Evolutionary conservation across 306 rosid genomes (phyloP).

Genomic region (Begonia loranthoides): DNA sequence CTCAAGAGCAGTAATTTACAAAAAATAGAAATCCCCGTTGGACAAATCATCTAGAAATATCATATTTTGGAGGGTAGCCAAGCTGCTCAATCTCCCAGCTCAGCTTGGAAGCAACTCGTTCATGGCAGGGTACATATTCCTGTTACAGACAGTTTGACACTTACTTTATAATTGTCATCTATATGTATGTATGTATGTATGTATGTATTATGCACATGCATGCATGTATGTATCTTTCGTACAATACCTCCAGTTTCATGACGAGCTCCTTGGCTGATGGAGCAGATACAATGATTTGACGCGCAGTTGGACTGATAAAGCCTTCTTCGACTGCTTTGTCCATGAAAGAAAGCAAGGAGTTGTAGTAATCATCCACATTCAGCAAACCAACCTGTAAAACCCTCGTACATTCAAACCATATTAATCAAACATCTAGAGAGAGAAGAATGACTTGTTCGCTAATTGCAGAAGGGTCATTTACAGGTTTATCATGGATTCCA

Average conservation of each 20-base stretch:
- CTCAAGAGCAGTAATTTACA: no score
- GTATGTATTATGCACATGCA: no score
- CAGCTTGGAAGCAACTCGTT: conserved; percentile 56
- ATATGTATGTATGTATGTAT: no score
- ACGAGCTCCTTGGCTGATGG: conserved; percentile 56
- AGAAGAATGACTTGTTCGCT: not conserved
- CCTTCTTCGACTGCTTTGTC: conserved; percentile 80
- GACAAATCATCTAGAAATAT: no score
- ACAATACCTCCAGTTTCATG: conserved; percentile 53
- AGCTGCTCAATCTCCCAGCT: conserved; percentile 63
- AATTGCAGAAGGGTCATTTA: conserved; percentile 14
- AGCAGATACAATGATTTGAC: conserved; percentile 60
- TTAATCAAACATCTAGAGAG: not conserved
- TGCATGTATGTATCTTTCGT: not conserved
- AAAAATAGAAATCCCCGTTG: no score
- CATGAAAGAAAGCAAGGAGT: conserved; percentile 47
- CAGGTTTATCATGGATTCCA: conserved; percentile 77
- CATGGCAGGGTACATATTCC: conserved; percentile 64
- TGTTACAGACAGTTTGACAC: conserved; percentile 11
- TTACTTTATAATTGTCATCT: no score
- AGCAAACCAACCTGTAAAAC: conserved; percentile 51
- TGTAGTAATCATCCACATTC: conserved; percentile 71
- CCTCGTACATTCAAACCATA: no score
- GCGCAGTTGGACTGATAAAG: conserved; percentile 50
- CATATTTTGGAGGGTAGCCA: conserved; percentile 17